Conservation (phyloP, 176 grass and related monocot genomes). For the Ensete glaucum region DNA sequence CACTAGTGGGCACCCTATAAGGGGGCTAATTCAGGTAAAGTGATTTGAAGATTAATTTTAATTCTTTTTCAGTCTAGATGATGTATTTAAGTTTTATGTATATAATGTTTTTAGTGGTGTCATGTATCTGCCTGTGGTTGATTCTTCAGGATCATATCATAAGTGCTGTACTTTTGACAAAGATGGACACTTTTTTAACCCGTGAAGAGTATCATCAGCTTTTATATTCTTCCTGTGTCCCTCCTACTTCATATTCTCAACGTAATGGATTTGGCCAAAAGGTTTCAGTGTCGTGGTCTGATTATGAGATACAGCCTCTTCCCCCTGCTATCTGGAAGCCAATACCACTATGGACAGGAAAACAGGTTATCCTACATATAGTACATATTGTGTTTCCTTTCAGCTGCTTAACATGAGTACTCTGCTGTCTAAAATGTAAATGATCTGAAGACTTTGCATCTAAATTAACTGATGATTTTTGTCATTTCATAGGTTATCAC, state of each 20-base stretch:
- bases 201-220: constrained; percentile 90
- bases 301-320: constrained; percentile 38
- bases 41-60: constrained; percentile 3
- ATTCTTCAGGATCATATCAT: constrained; percentile 77
- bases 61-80: background rate
- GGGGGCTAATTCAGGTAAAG: constrained; percentile 87
- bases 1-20: constrained; percentile 73
- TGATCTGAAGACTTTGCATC: background rate
- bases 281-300: constrained; percentile 37
- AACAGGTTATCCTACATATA: constrained; percentile 42
- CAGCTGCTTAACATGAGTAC: background rate
- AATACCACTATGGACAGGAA: constrained; percentile 75
- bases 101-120: background rate
- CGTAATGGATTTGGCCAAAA: constrained; percentile 36
- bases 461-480: constrained; percentile 7
- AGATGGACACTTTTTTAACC: constrained; percentile 57
- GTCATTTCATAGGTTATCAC: constrained; percentile 59
- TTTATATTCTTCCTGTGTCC: constrained; percentile 55
- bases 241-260: constrained; percentile 24
- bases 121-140: constrained; percentile 1
- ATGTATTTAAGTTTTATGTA: background rate
- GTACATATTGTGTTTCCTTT: background rate
- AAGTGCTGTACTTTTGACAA: constrained; percentile 89
- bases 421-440: background rate
- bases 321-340: constrained; percentile 62